Evolutionary conservation across 2,329 filamentous ascomycete genomes (phyloP), one percentile per base, ranked within the genome.

Genomic region (Diaporthe citriasiana): DNA sequence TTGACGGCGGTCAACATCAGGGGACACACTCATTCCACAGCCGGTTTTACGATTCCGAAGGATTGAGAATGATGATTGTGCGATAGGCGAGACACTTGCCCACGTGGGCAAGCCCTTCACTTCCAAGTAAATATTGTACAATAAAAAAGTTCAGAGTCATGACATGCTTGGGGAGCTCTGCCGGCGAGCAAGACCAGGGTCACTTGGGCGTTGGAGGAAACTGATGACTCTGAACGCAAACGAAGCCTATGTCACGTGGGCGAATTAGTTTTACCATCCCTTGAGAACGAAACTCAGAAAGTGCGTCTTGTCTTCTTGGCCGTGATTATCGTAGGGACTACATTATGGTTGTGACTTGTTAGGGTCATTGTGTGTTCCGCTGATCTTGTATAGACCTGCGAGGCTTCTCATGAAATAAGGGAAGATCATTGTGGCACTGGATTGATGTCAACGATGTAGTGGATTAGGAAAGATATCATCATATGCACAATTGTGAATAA

Each of bases 111-210:
- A 27, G 45, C 15, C 8, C 27, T 63, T 63, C 57, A 45, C 27
- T 63, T 63, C 57, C 25, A 30, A 42, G 57, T 45, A 30, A 45
- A 63, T 45, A 63, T 63, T 63, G 57, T 19, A 42, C 17, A 45
- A 19, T 10, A 30, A 45, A 19, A 5, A 30, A 7, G 17, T 13
- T 27, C 57, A 45, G 57, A 30, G 38, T 42, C 57, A 42, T 27
- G 38, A 45, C 25, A 63, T 22, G 19, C 19, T 15, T 42, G 57
- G 57, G n/a, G 19, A 10, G n/a, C 25, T 30, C 10, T 45, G 57
- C 15, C 57, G 57, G 57, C 38, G 57, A 45, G 57, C 57, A 30
- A 30, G 3, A 8, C 22, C 30, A 30, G 57, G 17, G 22, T 8
- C 10, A 45, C 17, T 22, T 22, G 4, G 38, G 25, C 38, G 57